phyloP scores from a whole-genome alignment of 2,329 filamentous ascomycete genomes.

The Trichoderma semiorbis region DNA sequence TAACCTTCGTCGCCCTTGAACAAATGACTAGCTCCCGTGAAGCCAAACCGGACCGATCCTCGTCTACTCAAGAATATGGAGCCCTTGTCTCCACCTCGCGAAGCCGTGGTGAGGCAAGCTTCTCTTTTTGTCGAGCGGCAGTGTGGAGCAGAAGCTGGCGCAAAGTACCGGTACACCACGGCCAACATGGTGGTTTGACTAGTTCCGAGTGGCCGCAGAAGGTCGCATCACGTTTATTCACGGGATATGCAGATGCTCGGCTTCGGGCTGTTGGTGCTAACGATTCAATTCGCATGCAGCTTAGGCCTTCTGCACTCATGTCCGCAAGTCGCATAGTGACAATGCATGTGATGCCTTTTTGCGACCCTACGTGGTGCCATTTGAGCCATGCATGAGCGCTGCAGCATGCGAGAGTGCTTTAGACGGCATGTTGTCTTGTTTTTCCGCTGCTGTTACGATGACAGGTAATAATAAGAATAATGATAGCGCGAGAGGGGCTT shows the following conservation, averaged over 20 bases:
- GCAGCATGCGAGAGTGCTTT: neutral
- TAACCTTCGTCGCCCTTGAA: neutral
- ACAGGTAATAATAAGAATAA: neutral
- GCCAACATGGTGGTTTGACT: constrained; percentile 8
- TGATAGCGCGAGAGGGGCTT: neutral
- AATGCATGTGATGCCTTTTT: constrained; percentile 18
- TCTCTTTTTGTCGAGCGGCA: neutral
- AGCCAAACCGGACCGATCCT: constrained; percentile 9
- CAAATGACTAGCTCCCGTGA: constrained; percentile 4
- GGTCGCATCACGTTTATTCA: constrained; percentile 16
- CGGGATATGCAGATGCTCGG: constrained; percentile 13
- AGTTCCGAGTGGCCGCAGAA: constrained; percentile 3
- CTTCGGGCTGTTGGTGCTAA: constrained; percentile 1
- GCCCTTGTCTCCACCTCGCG: neutral
- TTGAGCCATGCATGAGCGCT: constrained; percentile 14
- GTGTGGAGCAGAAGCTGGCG: constrained; percentile 3
- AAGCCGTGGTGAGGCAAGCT: neutral
- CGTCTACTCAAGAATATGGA: constrained; percentile 1
- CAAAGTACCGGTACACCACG: constrained; percentile 17
- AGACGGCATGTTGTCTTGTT: neutral
- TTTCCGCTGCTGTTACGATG: neutral
- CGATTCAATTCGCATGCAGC: neutral
- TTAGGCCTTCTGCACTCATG: neutral
- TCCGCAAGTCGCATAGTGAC: constrained; percentile 7
- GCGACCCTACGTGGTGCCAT: constrained; percentile 14